Base-by-base conservation (phyloP, 2,329 filamentous ascomycete species). In the Ophiostoma angusticollis region DNA sequence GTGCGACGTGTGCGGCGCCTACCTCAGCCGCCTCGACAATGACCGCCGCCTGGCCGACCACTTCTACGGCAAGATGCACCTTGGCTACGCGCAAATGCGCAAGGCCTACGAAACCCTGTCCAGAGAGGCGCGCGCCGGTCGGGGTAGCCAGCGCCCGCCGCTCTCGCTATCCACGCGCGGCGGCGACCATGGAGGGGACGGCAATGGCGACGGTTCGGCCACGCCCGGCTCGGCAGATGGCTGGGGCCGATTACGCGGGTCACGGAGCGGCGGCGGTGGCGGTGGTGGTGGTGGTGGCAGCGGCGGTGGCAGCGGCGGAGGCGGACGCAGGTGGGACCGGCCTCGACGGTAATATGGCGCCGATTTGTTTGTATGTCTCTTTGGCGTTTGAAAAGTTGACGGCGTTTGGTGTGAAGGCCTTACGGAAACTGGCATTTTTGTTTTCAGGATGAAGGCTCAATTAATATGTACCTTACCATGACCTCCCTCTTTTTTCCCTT, bases 1-100 rank as follows among this genome's bases (percentile, higher is more conserved):
- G 33, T 98, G 91, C 68, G 91, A 98, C 60, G 91, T 96, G 1
- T 98, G 91, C 59, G 91, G 91, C 46, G 91, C 91, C 6, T 98
- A 96, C 58, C 71, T 98, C 27, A 86, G 79, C 46, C 68, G 91
- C 17, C 71, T 98, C 23, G 91, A 98, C 57, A 98, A 98, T 55
- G 91, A 98, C 58, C 74, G 91, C 25, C 73, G 91, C 22, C 60
- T 98, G 54, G 91, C 91, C 16, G 91, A 98, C 57, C 91, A 98
- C 59, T 98, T 98, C 57, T 96, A 95, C 60, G 91, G 91, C 17
- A 98, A 98, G 68, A 98, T 98, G 91, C 91, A 98, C 56, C 64
- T 98, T 41, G 91, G 91, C 0, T 98, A 96, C 57, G 91, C 91
- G 13, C 84, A 94, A 62, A 98, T 98, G 91, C 77, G 91, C 51